Evolutionary conservation across 441 rosid genomes (phyloP).

Genomic region (Macaranga tanarius): DNA sequence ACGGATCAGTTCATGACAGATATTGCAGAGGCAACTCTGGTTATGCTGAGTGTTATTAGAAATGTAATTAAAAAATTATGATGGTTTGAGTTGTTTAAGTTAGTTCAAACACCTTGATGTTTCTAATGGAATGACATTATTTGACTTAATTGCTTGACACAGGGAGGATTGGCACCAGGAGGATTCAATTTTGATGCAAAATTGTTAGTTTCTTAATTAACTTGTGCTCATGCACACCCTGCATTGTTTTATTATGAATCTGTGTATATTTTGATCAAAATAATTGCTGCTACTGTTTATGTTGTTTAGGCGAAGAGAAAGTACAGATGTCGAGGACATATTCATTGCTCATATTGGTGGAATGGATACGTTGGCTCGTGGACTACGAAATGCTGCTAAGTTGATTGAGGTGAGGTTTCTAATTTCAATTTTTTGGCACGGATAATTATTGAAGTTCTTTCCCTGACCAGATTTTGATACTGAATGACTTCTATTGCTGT

Average conservation of each 20-base stretch:
- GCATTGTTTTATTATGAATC: not conserved
- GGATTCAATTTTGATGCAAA: conserved; percentile 99
- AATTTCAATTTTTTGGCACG: not conserved
- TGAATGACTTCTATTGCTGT: not conserved
- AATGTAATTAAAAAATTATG: conserved; percentile 47
- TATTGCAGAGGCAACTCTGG: conserved; percentile 82
- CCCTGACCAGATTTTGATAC: conserved; percentile 1
- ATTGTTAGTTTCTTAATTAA: conserved; percentile 47
- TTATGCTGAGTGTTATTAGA: conserved; percentile 86
- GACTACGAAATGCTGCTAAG: conserved; percentile 81
- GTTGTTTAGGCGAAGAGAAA: conserved; percentile 81
- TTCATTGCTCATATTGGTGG: conserved; percentile 92
- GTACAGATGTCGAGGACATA: conserved; percentile 92
- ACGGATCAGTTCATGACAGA: conserved; percentile 95
- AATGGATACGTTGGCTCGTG: conserved; percentile 96
- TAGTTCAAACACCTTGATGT: conserved; percentile 1
- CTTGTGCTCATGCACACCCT: not conserved
- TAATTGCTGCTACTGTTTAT: conserved; percentile 16
- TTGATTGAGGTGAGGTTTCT: conserved; percentile 61
- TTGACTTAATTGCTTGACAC: conserved; percentile 23
- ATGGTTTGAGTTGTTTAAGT: not conserved
- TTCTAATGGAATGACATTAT: conserved; percentile 2
- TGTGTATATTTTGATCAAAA: not conserved
- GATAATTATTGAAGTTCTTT: not conserved
- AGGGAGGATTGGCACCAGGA: conserved; percentile 97